Evolutionary conservation across 805 yeast species (phyloP).

Genomic region (Ogataea saltuana): DNA sequence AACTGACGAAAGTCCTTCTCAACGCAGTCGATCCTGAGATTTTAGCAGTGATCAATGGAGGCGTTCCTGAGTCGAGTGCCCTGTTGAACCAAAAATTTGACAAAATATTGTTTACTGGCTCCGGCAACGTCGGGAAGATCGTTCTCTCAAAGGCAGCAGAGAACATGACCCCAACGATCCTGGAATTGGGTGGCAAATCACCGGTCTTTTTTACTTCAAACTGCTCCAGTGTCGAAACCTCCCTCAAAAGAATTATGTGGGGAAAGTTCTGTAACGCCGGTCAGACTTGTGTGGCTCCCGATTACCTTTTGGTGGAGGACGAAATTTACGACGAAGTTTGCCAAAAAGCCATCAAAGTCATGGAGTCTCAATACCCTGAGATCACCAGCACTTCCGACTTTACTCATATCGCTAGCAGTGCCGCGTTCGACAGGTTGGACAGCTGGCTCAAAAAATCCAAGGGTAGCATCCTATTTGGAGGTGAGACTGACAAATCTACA

Average conservation of each 20-base stretch:
- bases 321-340: conserved; percentile 54
- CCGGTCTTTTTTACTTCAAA: conserved; percentile 71
- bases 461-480: conserved; percentile 56
- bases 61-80: conserved; percentile 55
- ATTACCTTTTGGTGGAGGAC: conserved; percentile 72
- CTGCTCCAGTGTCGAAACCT: conserved; percentile 42
- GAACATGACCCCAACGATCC: conserved; percentile 71
- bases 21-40: conserved; percentile 56
- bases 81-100: conserved; percentile 67
- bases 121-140: conserved; percentile 69
- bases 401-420: conserved; percentile 62
- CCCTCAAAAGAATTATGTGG: conserved; percentile 61
- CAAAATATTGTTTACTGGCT: conserved; percentile 86
- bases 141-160: conserved; percentile 84
- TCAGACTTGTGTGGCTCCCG: conserved; percentile 90
- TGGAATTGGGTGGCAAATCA: conserved; percentile 92
- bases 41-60: conserved; percentile 72
- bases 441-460: conserved; percentile 46
- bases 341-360: conserved; percentile 41
- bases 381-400: conserved; percentile 41
- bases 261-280: conserved; percentile 82
- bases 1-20: conserved; percentile 56
- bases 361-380: conserved; percentile 46
- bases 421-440: conserved; percentile 50
- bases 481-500: conserved; percentile 36